Base-by-base conservation (phyloP, 352 stramenopile genomes). In the Elongisporangium anandrum region DNA sequence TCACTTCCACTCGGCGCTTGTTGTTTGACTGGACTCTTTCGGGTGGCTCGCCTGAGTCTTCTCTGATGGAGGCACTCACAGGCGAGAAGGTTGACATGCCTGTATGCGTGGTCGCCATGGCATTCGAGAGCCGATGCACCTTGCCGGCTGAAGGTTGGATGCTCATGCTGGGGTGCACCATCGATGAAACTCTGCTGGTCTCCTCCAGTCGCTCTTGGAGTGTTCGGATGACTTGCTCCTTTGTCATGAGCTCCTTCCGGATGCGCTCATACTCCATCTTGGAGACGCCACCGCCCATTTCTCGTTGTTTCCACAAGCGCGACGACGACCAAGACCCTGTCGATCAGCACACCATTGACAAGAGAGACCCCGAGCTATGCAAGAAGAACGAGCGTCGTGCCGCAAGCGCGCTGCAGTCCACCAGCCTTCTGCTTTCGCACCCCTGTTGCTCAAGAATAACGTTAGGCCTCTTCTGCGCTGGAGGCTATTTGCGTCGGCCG, bases 181-280 rank as follows among this genome's bases (percentile, higher is more conserved):
- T 63, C 0, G 65, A 61, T 12, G 58, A 50, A 50, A 66, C 64
- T 48, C 63, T 52, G 10, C 49, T 61, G 4, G 62, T 72, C 57
- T 72, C 62, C 17, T 65, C 72, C 23, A 88, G 70, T 54, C 79
- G 72, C 45, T 88, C 69, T 56, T 92, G 78, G 15, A 92, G 61
- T 17, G 68, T 63, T 4, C 70, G 72, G 56, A 92, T 92, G 48
- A 92, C 78, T 52, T 89, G 78, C 47, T 92, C 77, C 48, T 90
- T 90, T 16, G 79, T 64, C 29, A 88, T 60, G 34, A 89, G 53
- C 57, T 92, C 82, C 51, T 82, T 85, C 59, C 77, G 77, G 67
- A 90, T 79, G 56, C 76, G 79, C 34, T 89, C 81, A 54, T 88
- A 89, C 69, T 91, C 78, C 58, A 50, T 65, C 62, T 84, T 91